A percentile compares a stretch with the other conserved stretches of the same genome.
These are phyloP conservation scores for Mucor velutinosus DNA, from an alignment of 371 early-diverging fungal species.

Conservation along the genomic window DNA sequence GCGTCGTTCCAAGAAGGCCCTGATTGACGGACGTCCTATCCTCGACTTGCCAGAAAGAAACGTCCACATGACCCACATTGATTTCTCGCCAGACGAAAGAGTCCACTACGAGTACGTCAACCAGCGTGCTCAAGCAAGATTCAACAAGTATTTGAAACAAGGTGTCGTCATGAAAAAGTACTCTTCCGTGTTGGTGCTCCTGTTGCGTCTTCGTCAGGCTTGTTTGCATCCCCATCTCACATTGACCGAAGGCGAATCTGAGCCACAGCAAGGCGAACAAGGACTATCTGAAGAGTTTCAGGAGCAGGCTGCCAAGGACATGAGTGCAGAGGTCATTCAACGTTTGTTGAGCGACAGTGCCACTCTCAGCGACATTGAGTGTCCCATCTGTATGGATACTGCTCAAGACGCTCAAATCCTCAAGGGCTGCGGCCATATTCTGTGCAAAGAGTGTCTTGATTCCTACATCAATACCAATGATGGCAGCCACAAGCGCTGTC, in stretches of 20 bases:
- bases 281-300: slow-evolving; percentile 4
- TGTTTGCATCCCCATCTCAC: slow-evolving; percentile 47
- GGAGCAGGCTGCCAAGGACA: slow-evolving; percentile 10
- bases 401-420: slow-evolving; percentile 37
- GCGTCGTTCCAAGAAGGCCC: slow-evolving; percentile 65
- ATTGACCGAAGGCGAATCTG: slow-evolving; percentile 13
- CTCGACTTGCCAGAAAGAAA: slow-evolving; percentile 62
- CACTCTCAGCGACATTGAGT: slow-evolving; percentile 27
- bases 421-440: slow-evolving; percentile 44
- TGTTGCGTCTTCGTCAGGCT: slow-evolving; percentile 43
- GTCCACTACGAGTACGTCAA: slow-evolving; percentile 65
- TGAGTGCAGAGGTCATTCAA: slow-evolving; percentile 23
- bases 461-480: slow-evolving; percentile 28
- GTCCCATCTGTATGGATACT: slow-evolving; percentile 55
- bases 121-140: slow-evolving; percentile 46
- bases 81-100: slow-evolving; percentile 62
- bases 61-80: slow-evolving; percentile 55
- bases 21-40: slow-evolving; percentile 70
- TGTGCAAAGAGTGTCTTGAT: slow-evolving; percentile 47
- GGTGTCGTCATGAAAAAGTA: slow-evolving; percentile 65
- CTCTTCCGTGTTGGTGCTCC: slow-evolving; percentile 48
- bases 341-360: slow-evolving; percentile 26
- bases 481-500: slow-evolving; percentile 32
- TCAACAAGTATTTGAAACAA: slow-evolving; percentile 49
- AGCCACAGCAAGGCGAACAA: not conserved